phyloP scores from a whole-genome alignment of 257 asterid genomes.

The Jacaranda copaia region DNA sequence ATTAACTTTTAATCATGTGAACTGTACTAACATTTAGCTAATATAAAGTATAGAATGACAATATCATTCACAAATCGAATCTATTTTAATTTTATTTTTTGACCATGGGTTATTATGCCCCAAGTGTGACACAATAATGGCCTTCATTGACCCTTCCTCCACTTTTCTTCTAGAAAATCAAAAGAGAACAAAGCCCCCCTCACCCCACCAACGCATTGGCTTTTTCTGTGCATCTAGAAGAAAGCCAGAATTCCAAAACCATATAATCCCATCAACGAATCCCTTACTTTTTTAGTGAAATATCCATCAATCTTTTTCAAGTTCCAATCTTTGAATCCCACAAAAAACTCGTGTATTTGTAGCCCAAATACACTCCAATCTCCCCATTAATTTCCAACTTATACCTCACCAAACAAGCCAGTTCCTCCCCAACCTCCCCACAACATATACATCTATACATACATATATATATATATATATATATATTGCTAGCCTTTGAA shows the following conservation, averaged over 20 bases:
- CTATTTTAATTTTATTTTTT: neutral
- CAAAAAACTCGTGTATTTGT: neutral
- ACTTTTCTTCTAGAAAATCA: slow-evolving; percentile 30
- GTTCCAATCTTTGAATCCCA: slow-evolving; percentile 5
- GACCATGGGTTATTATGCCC: slow-evolving; percentile 22
- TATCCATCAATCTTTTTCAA: slow-evolving; percentile 30
- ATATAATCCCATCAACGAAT: slow-evolving; percentile 11
- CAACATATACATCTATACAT: too few species aligned
- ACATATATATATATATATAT: neutral
- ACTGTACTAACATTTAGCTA: slow-evolving; percentile 3
- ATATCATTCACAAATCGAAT: neutral
- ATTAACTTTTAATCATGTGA: neutral
- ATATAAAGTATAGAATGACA: neutral
- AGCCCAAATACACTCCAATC: neutral
- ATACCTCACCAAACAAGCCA: neutral
- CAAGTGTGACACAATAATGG: neutral
- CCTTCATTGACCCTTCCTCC: neutral
- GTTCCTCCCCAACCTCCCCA: neutral
- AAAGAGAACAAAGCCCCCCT: neutral
- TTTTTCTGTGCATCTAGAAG: slow-evolving; percentile 24
- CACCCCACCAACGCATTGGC: too few species aligned
- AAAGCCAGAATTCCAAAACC: slow-evolving; percentile 32
- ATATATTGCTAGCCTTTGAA: neutral
- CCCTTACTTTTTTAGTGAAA: neutral
- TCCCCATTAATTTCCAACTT: neutral